Conservation (phyloP, 495 filamentous ascomycete species). For the Trichocladium antarcticum region DNA sequence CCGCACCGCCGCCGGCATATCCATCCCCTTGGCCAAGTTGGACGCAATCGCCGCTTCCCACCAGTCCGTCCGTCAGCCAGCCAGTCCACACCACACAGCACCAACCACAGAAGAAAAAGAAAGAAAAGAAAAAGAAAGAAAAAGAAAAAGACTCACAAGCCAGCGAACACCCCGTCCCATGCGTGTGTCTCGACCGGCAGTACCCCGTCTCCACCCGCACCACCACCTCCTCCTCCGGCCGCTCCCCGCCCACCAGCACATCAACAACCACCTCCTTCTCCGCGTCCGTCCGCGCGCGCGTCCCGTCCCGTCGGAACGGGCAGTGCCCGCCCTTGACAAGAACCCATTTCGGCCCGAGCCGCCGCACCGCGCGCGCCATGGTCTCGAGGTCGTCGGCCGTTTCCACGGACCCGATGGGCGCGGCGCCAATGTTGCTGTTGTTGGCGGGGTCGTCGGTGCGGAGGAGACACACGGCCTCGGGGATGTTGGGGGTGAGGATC, state of each 20-base stretch:
- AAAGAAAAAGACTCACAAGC: conserved; percentile 50
- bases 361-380: conserved; percentile 55
- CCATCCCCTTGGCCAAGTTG: conserved; percentile 56
- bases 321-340: conserved; percentile 87
- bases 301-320: conserved; percentile 56
- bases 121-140: background rate
- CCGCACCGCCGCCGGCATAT: conserved; percentile 52
- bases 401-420: conserved; percentile 41
- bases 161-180: conserved; percentile 91
- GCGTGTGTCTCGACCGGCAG: conserved; percentile 65
- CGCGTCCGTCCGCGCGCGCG: conserved; percentile 40
- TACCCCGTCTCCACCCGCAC: conserved; percentile 56
- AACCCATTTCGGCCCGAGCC: conserved; percentile 64
- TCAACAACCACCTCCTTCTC: conserved; percentile 61
- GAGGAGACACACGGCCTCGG: conserved; percentile 71
- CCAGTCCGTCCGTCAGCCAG: background rate
- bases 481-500: conserved; percentile 82
- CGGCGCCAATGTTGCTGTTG: conserved; percentile 30
- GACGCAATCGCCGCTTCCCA: conserved; percentile 72
- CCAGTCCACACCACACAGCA: background rate
- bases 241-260: conserved; percentile 48
- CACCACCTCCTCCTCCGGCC: conserved; percentile 6
- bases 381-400: conserved; percentile 49
- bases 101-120: background rate
- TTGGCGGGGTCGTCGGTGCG: conserved; percentile 13